Evolutionary conservation across 768 basidiomycete species (phyloP).

Genomic region (Phylloporus arenicola): DNA sequence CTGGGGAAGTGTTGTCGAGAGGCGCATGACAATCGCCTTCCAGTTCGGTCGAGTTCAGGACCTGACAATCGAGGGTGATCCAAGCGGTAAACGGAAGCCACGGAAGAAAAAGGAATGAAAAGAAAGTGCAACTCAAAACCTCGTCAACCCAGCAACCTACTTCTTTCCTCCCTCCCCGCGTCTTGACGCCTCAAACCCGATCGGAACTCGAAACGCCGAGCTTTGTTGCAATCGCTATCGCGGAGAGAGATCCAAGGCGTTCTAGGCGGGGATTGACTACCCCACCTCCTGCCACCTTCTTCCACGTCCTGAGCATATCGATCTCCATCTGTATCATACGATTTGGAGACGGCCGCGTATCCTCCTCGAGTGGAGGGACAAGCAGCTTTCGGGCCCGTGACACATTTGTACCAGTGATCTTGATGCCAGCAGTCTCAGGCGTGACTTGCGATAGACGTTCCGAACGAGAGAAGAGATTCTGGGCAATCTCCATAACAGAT

Average conservation of each 20-base stretch:
- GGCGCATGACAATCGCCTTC: background rate
- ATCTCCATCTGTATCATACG: conserved; percentile 4
- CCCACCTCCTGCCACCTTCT: background rate
- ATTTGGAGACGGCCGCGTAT: background rate
- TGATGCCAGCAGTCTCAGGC: background rate
- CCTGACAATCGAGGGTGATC: background rate
- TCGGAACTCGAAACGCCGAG: background rate
- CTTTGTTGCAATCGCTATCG: background rate
- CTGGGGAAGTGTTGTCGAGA: no score
- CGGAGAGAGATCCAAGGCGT: background rate
- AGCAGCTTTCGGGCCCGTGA: conserved; percentile 1
- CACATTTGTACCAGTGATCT: background rate
- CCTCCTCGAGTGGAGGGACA: conserved; percentile 4
- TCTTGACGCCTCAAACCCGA: background rate
- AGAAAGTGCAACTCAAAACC: background rate
- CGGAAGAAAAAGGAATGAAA: background rate
- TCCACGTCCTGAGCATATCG: conserved; percentile 4
- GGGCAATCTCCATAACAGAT: no score
- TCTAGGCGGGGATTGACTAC: background rate
- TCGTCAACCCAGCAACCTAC: background rate
- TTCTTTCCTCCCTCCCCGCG: background rate
- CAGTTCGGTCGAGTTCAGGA: no score
- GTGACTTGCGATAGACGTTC: background rate
- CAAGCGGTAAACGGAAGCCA: background rate
- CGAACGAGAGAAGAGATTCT: no score